Conservation (phyloP, 768 basidiomycete genomes). For the Leccinum fibrillosum region DNA sequence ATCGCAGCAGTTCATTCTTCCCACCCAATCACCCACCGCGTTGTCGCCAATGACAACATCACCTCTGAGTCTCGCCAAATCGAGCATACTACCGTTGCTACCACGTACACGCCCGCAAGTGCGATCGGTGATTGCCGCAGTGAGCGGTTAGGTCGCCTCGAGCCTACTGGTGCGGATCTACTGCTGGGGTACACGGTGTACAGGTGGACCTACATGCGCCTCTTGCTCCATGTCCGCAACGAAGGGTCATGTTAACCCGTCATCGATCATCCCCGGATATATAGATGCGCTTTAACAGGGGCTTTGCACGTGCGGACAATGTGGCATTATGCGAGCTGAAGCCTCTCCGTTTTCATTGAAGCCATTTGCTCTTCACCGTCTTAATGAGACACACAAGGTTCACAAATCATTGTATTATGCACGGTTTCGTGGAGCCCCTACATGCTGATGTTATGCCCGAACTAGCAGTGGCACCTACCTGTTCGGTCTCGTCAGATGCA, state of each 20-base stretch:
- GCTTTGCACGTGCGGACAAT: not conserved
- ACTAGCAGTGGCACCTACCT: not conserved
- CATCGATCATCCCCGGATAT: conserved; percentile 1
- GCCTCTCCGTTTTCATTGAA: not conserved
- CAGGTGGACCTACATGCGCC: not conserved
- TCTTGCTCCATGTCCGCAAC: not conserved
- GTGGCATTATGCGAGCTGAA: not conserved
- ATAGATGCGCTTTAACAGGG: not conserved
- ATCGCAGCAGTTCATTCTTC: not conserved
- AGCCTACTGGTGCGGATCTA: not conserved
- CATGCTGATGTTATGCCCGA: not conserved
- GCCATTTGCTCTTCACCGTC: conserved; percentile 11
- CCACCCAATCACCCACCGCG: not conserved
- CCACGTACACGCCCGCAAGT: not conserved
- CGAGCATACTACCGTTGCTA: not conserved
- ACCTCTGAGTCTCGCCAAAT: not conserved
- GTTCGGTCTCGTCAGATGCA: not conserved
- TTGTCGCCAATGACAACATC: conserved; percentile 13
- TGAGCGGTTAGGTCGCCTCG: not conserved
- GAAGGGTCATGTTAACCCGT: conserved; percentile 7
- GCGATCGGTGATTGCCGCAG: conserved; percentile 14
- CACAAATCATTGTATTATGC: not conserved
- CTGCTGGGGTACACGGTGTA: not conserved
- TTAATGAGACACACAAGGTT: not conserved
- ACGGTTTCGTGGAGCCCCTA: conserved; percentile 1